Evolutionary conservation across 2,329 filamentous ascomycete genomes (phyloP).

Genomic region (Achaetomium macrosporum): DNA sequence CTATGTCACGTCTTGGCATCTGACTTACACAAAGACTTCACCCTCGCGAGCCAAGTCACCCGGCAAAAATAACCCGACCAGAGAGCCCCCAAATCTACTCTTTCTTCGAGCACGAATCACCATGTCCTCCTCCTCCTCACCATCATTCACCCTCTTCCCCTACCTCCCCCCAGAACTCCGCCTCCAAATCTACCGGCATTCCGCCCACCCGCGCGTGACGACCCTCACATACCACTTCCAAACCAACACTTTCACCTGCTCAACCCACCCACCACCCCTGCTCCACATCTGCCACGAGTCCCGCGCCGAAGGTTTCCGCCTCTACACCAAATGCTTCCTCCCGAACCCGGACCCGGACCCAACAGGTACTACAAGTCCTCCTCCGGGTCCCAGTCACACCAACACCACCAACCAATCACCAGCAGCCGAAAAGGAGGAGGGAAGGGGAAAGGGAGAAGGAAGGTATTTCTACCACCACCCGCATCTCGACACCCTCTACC

Average conservation of each 20-base stretch:
- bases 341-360: conserved; percentile 17
- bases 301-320: conserved; percentile 35
- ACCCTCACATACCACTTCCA: conserved; percentile 34
- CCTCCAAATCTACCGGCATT: conserved; percentile 36
- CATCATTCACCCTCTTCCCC: conserved; percentile 31
- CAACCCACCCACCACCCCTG: conserved; percentile 32
- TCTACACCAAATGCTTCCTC: conserved; percentile 35
- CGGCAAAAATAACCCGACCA: too few species aligned
- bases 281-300: conserved; percentile 40
- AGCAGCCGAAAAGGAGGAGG: not conserved
- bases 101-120: too few species aligned
- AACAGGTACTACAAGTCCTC: too few species aligned
- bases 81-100: not conserved
- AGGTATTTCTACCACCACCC: conserved; percentile 34
- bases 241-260: conserved; percentile 27
- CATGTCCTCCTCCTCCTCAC: not conserved
- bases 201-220: conserved; percentile 34
- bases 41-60: too few species aligned
- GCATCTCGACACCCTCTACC: conserved; percentile 31
- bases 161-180: conserved; percentile 36
- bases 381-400: too few species aligned
- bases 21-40: too few species aligned
- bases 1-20: too few species aligned
- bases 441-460: not conserved
- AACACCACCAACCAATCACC: conserved; percentile 25